These are phyloP conservation scores for Coemansia sp. DNA, from an alignment of 192 early-diverging fungal genomes.

Conservation along the genomic window DNA sequence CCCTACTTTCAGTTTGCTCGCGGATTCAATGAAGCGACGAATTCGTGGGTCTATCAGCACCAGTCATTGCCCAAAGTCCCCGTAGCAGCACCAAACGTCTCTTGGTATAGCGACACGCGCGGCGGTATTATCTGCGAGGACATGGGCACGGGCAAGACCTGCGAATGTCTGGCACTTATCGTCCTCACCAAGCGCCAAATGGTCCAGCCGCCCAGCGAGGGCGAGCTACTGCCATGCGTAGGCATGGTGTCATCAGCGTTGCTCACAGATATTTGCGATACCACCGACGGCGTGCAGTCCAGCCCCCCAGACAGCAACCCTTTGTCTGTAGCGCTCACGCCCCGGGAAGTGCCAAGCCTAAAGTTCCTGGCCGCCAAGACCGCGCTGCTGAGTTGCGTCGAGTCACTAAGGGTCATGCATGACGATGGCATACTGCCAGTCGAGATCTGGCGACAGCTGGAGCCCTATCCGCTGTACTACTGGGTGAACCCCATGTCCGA, in stretches of 20 bases:
- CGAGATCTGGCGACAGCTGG: conserved; percentile 40
- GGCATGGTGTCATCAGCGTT: conserved; percentile 42
- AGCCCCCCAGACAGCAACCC: background rate
- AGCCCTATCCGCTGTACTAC: conserved; percentile 62
- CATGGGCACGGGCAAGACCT: conserved; percentile 90
- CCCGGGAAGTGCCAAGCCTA: conserved; percentile 29
- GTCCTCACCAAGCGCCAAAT: conserved; percentile 65
- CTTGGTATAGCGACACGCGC: conserved; percentile 43
- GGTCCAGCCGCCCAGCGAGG: conserved; percentile 40
- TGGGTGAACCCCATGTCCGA: conserved; percentile 43
- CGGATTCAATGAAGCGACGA: conserved; percentile 26
- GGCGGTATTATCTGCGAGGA: conserved; percentile 87
- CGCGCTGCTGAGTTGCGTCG: conserved; percentile 50
- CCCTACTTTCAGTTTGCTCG: conserved; percentile 48
- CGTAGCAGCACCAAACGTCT: conserved; percentile 26
- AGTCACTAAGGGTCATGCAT: conserved; percentile 49
- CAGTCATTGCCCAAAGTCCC: conserved; percentile 32
- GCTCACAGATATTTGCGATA: conserved; percentile 15
- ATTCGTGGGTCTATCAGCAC: conserved; percentile 33
- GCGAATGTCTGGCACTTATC: conserved; percentile 69
- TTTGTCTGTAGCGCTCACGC: background rate
- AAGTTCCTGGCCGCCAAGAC: conserved; percentile 51
- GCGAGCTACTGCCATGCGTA: conserved; percentile 39
- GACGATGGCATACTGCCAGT: conserved; percentile 53
- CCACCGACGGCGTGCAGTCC: background rate